A percentile compares a stretch with the other conserved stretches of the same genome.
Conservation (phyloP, 2,329 filamentous ascomycete species). For the Gaeumannomyces sp. region DNA sequence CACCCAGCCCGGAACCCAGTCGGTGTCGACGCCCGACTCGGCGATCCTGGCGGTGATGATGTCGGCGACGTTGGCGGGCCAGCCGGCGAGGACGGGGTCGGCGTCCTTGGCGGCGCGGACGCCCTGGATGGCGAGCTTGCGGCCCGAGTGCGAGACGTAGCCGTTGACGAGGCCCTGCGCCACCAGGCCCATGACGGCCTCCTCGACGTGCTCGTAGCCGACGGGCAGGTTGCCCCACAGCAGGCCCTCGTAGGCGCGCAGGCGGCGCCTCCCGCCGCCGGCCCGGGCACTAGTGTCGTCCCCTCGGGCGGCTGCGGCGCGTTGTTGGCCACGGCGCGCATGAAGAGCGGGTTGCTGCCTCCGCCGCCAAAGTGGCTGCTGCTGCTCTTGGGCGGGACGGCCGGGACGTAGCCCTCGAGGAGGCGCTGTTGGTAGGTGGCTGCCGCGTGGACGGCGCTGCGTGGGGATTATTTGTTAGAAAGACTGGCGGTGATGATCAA, state of each 20-base stretch:
- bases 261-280: conserved; percentile 40
- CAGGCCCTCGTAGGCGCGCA: conserved; percentile 52
- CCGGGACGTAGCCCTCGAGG: conserved; percentile 51
- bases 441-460: conserved; percentile 41
- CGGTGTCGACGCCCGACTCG: conserved; percentile 52
- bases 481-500: background rate
- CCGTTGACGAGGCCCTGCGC: conserved; percentile 77
- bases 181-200: conserved; percentile 68
- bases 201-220: conserved; percentile 64
- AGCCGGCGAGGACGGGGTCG: conserved; percentile 55
- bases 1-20: conserved; percentile 27
- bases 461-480: conserved; percentile 29
- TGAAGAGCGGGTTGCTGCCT: conserved; percentile 38
- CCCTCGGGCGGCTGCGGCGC: conserved; percentile 12
- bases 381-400: conserved; percentile 10
- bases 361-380: conserved; percentile 16
- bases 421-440: conserved; percentile 36
- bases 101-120: conserved; percentile 46
- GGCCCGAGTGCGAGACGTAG: conserved; percentile 71
- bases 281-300: conserved; percentile 41
- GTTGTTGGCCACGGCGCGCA: conserved; percentile 44
- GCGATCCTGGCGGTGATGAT: conserved; percentile 57
- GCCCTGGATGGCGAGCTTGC: conserved; percentile 76
- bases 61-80: conserved; percentile 62
- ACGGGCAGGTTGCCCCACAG: conserved; percentile 58